These are phyloP conservation scores for Fagus crenata DNA, from an alignment of 306 rosid species.

Conservation along the genomic window DNA sequence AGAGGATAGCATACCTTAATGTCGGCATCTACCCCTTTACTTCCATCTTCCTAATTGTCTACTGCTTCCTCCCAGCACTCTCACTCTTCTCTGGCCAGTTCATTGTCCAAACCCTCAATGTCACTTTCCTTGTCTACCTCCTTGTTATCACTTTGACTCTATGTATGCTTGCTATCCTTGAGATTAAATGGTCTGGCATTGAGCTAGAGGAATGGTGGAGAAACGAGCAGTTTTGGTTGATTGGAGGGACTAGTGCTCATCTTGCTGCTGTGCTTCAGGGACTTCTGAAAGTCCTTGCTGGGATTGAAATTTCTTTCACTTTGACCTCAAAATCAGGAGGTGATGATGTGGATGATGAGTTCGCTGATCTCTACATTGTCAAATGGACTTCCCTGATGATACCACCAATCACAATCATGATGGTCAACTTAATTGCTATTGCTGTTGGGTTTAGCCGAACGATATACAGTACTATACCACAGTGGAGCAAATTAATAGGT, in stretches of 20 bases:
- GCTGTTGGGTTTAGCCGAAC: constrained; percentile 92
- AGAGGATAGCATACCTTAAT: constrained; percentile 86
- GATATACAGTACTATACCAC: constrained; percentile 80
- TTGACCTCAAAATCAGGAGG: constrained; percentile 88
- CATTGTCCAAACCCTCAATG: constrained; percentile 82
- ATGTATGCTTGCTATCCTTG: constrained; percentile 86
- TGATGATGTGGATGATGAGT: constrained; percentile 83
- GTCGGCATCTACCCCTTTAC: constrained; percentile 97
- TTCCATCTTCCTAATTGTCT: constrained; percentile 86
- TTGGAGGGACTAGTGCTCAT: constrained; percentile 98
- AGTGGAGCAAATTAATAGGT: constrained; percentile 85
- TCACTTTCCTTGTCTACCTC: constrained; percentile 81
- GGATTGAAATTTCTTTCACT: constrained; percentile 93
- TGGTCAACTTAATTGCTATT: constrained; percentile 80
- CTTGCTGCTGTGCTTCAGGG: constrained; percentile 97
- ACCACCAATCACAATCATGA: constrained; percentile 92
- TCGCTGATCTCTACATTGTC: constrained; percentile 78
- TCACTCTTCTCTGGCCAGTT: constrained; percentile 97
- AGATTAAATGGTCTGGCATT: constrained; percentile 91
- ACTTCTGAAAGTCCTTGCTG: constrained; percentile 82
- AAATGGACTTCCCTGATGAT: constrained; percentile 93
- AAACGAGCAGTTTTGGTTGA: constrained; percentile 95
- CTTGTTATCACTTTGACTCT: constrained; percentile 66
- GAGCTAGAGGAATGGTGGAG: constrained; percentile 99
- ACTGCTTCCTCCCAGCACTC: constrained; percentile 95